Evolutionary conservation across 2,329 filamentous ascomycete genomes (phyloP).

Genomic region (Sphaerulina vaccinii): DNA sequence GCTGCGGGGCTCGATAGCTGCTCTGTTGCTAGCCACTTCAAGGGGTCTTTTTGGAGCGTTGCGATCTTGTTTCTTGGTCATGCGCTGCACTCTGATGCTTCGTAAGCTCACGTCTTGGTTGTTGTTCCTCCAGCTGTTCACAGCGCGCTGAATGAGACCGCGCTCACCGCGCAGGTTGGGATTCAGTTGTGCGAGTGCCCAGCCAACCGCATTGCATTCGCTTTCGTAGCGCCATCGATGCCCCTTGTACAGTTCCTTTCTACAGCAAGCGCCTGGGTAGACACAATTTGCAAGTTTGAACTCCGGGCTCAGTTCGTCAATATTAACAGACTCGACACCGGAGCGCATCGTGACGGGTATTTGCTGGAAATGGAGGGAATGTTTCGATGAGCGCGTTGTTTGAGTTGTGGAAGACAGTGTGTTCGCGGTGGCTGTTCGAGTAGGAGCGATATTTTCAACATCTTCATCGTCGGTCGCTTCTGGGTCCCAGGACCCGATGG

Average conservation of each 20-base stretch:
- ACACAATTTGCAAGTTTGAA: conserved; percentile 99
- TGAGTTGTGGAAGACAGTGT: too few relatives aligned
- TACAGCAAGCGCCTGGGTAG: conserved; percentile 90
- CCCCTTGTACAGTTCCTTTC: conserved; percentile 93
- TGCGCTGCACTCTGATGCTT: conserved; percentile 85
- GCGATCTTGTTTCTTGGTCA: conserved; percentile 92
- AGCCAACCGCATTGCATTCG: conserved; percentile 98
- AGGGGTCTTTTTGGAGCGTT: conserved; percentile 30
- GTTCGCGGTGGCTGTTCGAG: too few relatives aligned
- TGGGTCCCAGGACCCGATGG: not conserved
- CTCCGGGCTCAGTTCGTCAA: conserved; percentile 79
- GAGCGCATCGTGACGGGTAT: conserved; percentile 96
- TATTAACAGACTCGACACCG: conserved; percentile 94
- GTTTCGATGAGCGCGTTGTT: too few relatives aligned
- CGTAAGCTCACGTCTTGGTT: conserved; percentile 91
- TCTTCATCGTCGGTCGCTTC: not conserved
- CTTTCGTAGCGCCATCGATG: conserved; percentile 96
- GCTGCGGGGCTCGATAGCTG: too few relatives aligned
- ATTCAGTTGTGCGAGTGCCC: conserved; percentile 92
- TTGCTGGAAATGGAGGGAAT: too few relatives aligned
- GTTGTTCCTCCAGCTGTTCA: conserved; percentile 98
- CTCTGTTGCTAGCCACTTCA: conserved; percentile 21
- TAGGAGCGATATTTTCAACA: too few relatives aligned
- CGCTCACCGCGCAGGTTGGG: conserved; percentile 87
- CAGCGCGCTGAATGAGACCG: conserved; percentile 91